Percentiles rank a stretch among this genome's conserved stretches.
Conservation (phyloP, 331 rosid genomes). For the Malus hybrid region DNA sequence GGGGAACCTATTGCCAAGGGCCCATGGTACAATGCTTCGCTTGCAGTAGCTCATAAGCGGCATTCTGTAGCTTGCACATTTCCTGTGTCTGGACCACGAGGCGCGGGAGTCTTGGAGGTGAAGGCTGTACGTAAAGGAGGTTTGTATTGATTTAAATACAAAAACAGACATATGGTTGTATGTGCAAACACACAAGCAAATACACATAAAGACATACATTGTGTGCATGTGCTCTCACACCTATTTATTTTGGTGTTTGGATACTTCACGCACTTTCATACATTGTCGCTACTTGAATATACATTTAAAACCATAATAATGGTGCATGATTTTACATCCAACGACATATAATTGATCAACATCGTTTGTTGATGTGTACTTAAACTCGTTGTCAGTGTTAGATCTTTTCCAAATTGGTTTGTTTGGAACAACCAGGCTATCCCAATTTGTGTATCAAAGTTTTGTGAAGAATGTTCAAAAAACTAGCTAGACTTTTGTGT, state of each 20-base stretch:
- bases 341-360: not conserved
- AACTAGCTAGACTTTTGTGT: not conserved
- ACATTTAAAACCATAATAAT: not conserved
- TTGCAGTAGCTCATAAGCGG: slow-evolving; percentile 87
- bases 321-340: not conserved
- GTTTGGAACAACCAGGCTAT: too few species aligned
- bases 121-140: slow-evolving; percentile 91
- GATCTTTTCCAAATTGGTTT: not conserved
- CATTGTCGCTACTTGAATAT: not conserved
- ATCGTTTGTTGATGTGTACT: not conserved
- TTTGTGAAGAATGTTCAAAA: not conserved
- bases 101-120: slow-evolving; percentile 65
- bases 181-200: not conserved
- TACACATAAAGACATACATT: not conserved
- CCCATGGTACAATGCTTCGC: slow-evolving; percentile 95
- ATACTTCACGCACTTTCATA: not conserved
- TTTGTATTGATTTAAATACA: slow-evolving; percentile 12
- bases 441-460: not conserved
- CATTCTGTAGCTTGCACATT: slow-evolving; percentile 84
- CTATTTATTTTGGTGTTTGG: not conserved
- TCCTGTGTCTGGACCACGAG: slow-evolving; percentile 84
- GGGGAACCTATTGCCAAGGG: slow-evolving; percentile 89
- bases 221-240: too few species aligned
- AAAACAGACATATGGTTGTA: not conserved
- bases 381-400: not conserved